These are phyloP conservation scores for Noccaea caerulescens DNA, from an alignment of 345 rosid species.

Conservation along the genomic window DNA sequence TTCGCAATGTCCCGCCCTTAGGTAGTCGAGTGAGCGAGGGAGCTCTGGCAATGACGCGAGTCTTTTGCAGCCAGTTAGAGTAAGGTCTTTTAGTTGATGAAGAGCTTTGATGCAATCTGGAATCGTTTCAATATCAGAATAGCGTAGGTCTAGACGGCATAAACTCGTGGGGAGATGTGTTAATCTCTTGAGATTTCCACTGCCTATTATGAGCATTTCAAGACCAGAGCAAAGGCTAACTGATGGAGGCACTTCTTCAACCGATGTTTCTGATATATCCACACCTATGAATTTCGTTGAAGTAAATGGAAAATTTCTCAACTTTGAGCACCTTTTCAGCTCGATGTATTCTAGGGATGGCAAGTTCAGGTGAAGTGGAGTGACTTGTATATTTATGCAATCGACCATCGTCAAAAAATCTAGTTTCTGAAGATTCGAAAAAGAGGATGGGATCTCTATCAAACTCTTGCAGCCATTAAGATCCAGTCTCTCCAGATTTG, in stretches of 20 bases:
- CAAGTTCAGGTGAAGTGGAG: conserved; percentile 3
- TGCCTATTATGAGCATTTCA: neutral
- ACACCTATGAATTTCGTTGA: neutral
- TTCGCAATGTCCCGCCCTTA: neutral
- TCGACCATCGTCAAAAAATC: neutral
- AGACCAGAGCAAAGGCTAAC: neutral
- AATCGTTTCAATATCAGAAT: neutral
- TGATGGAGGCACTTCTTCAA: neutral
- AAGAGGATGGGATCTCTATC: conserved; percentile 22
- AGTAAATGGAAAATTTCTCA: conserved; percentile 20
- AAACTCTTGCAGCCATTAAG: neutral
- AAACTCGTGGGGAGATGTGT: neutral
- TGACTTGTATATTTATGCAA: conserved; percentile 20
- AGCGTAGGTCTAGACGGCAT: neutral
- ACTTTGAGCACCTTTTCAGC: conserved; percentile 16
- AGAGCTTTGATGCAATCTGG: conserved; percentile 10
- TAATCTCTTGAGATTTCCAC: neutral
- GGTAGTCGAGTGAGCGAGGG: neutral
- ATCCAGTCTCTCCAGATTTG: no score
- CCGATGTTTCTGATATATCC: neutral
- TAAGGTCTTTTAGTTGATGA: fast-evolving
- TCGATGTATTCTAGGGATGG: neutral
- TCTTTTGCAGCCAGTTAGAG: neutral
- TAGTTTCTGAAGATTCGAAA: conserved; percentile 20
- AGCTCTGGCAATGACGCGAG: conserved; percentile 20